phyloP scores from a whole-genome alignment of 257 asterid species.

The Penstemon eatonii region DNA sequence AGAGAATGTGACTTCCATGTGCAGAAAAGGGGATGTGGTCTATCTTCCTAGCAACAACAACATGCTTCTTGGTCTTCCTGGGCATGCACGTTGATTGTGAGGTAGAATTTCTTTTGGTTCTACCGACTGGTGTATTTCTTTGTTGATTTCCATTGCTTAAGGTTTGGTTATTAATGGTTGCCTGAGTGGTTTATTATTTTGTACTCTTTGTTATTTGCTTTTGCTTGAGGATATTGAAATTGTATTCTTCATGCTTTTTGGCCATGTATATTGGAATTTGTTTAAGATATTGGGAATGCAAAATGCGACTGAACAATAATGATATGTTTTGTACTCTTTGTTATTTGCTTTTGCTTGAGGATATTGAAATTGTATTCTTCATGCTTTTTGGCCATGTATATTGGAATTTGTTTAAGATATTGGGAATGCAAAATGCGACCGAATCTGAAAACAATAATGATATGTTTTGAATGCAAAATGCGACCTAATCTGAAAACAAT shows the following conservation, averaged over 20 bases:
- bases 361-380: too few species aligned
- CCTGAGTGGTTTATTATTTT: background rate
- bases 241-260: background rate
- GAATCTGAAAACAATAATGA: too few species aligned
- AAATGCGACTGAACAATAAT: background rate
- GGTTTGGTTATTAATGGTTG: background rate
- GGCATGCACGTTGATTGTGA: slow-evolving; percentile 33
- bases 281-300: background rate
- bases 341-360: too few species aligned
- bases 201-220: too few species aligned
- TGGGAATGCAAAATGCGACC: too few species aligned
- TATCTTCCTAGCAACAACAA: slow-evolving; percentile 56
- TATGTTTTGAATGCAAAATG: background rate
- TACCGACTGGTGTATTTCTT: background rate
- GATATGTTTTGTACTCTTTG: too few species aligned
- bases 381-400: too few species aligned
- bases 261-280: background rate
- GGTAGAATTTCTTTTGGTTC: slow-evolving; percentile 26
- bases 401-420: too few species aligned
- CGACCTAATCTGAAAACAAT: background rate
- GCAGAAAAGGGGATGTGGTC: slow-evolving; percentile 49
- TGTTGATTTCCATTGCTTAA: background rate
- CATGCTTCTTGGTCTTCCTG: slow-evolving; percentile 60
- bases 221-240: too few species aligned
- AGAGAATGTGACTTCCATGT: slow-evolving; percentile 50